These are phyloP conservation scores for Exophiala bonariae DNA, from an alignment of 2,329 filamentous ascomycete genomes.

Conservation along the genomic window DNA sequence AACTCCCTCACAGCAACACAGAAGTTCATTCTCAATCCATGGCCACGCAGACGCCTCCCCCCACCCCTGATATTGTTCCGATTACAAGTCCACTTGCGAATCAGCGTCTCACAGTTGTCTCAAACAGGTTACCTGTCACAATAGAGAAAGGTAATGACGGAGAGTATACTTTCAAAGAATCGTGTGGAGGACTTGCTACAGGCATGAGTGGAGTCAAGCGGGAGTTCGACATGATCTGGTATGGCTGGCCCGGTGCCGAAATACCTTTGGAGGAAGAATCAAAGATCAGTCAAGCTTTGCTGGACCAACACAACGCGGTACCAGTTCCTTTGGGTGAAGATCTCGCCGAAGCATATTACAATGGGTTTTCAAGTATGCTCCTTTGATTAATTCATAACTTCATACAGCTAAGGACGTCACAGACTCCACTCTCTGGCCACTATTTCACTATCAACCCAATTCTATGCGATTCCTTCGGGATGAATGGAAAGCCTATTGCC, in stretches of 20 bases:
- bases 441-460: constrained; percentile 4
- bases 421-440: constrained; percentile 9
- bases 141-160: not conserved
- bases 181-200: constrained; percentile 1
- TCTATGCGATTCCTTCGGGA: not conserved
- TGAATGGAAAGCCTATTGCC: constrained; percentile 83
- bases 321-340: not conserved
- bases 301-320: not conserved
- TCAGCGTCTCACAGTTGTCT: not conserved
- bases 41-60: constrained; percentile 1
- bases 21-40: not conserved
- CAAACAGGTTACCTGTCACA: constrained; percentile 3
- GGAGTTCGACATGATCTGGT: constrained; percentile 1
- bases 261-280: not conserved
- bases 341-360: constrained; percentile 3
- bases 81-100: not conserved
- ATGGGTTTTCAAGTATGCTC: constrained; percentile 7
- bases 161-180: not conserved
- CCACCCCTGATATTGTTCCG: not conserved
- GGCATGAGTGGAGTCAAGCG: constrained; percentile 5
- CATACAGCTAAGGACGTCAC: not conserved
- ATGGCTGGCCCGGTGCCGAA: constrained; percentile 7
- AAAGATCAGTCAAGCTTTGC: not conserved
- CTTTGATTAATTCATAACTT: not conserved
- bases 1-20: not conserved